Evolutionary conservation across 23 red algal species (phyloP).

Genomic region (Gracilaria domingensis): DNA sequence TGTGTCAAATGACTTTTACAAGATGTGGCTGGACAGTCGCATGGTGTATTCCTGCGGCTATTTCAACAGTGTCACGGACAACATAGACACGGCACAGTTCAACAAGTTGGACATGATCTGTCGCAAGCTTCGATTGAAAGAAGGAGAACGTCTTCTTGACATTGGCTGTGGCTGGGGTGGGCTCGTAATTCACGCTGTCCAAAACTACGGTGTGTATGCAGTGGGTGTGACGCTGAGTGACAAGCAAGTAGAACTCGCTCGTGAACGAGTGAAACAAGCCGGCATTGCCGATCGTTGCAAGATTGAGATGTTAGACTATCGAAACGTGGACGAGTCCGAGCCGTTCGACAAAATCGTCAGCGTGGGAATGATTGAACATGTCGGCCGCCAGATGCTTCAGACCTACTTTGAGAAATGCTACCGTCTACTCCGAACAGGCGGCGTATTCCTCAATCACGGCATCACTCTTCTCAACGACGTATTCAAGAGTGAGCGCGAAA

Average conservation of each 20-base stretch:
- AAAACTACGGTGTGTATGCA: conserved; percentile 35
- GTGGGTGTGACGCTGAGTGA: conserved; percentile 79
- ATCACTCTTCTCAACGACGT: conserved; percentile 78
- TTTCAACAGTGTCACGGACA: not conserved
- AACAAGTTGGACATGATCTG: conserved; percentile 81
- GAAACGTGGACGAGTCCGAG: conserved; percentile 40
- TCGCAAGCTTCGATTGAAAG: conserved; percentile 61
- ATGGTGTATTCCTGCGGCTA: conserved; percentile 60
- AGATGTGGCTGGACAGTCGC: conserved; percentile 23
- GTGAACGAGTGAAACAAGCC: conserved; percentile 37
- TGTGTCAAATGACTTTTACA: conserved; percentile 54
- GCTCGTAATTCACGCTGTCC: conserved; percentile 68
- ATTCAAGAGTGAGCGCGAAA: conserved; percentile 73
- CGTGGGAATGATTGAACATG: conserved; percentile 92
- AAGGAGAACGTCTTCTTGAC: conserved; percentile 67
- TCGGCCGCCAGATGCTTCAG: conserved; percentile 74
- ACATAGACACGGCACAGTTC: conserved; percentile 76
- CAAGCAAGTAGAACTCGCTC: conserved; percentile 75
- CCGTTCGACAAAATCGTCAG: conserved; percentile 87
- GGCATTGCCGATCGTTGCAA: conserved; percentile 47
- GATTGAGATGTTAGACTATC: conserved; percentile 84
- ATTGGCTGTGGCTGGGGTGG: conserved; percentile 97
- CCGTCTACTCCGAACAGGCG: conserved; percentile 53
- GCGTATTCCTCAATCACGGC: conserved; percentile 77
- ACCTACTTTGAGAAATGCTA: conserved; percentile 74